Evolutionary conservation across 106 monocot species (phyloP).

Genomic region (Acorus calamus): DNA sequence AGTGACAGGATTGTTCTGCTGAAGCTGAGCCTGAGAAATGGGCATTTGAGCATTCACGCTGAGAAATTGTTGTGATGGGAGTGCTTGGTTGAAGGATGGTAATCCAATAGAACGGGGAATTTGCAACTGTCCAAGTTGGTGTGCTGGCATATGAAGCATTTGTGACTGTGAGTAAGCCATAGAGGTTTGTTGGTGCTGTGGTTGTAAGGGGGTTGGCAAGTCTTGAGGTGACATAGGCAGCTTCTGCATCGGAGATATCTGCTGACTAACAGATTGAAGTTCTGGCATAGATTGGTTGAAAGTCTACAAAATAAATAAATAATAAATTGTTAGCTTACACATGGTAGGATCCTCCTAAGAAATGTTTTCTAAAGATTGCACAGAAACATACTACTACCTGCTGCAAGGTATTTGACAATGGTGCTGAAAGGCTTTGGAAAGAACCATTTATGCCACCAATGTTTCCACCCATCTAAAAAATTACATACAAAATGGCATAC

Average conservation of each 20-base stretch:
- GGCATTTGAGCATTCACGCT: conserved; percentile 37
- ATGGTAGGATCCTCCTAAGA: too few relatives aligned
- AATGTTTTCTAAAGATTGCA: too few relatives aligned
- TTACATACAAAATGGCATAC: too few relatives aligned
- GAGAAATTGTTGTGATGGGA: conserved; percentile 32
- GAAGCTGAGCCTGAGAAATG: conserved; percentile 33
- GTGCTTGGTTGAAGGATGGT: conserved; percentile 28
- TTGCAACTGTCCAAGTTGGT: conserved; percentile 48
- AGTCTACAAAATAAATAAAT: conserved; percentile 19
- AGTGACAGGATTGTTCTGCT: conserved; percentile 29
- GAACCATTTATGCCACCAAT: conserved; percentile 36
- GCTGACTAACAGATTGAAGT: conserved; percentile 36
- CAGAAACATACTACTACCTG: neutral
- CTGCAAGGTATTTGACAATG: conserved; percentile 11
- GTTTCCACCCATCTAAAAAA: conserved; percentile 4
- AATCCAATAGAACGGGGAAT: conserved; percentile 38
- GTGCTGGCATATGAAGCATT: conserved; percentile 35
- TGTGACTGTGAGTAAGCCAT: conserved; percentile 36
- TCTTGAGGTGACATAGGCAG: conserved; percentile 33
- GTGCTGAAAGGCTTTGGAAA: conserved; percentile 16
- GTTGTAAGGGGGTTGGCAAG: conserved; percentile 31
- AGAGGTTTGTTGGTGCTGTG: conserved; percentile 37
- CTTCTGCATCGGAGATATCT: conserved; percentile 56
- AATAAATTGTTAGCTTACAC: too few relatives aligned
- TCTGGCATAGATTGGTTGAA: conserved; percentile 44